phyloP scores from a whole-genome alignment of 1,284 basidiomycete genomes.

The Irpex sp. region DNA sequence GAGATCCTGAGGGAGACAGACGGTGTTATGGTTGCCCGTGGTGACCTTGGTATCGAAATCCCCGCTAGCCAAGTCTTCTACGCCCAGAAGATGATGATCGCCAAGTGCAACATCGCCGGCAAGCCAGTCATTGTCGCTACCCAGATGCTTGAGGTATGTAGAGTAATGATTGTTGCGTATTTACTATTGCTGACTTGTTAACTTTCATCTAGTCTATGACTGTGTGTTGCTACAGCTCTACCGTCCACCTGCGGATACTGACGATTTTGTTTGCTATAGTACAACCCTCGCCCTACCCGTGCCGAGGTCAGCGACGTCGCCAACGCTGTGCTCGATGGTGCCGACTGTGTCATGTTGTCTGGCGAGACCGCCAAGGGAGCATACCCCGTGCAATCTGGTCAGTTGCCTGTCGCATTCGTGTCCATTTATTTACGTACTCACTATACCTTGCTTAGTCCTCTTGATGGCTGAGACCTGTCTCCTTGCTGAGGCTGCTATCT shows the following conservation, averaged over 20 bases:
- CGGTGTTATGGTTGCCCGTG: conserved; percentile 98
- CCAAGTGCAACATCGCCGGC: conserved; percentile 94
- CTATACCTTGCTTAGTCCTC: conserved; percentile 53
- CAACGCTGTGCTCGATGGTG: conserved; percentile 95
- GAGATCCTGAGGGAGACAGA: conserved; percentile 92
- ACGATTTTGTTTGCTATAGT: conserved; percentile 41
- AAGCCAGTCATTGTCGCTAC: conserved; percentile 99
- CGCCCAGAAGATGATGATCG: conserved; percentile 99
- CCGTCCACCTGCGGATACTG: not conserved
- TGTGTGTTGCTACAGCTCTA: conserved; percentile 38
- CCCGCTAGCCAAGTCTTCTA: conserved; percentile 97
- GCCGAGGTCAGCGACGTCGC: conserved; percentile 97
- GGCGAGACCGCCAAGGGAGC: conserved; percentile 96
- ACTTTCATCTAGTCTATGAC: conserved; percentile 79
- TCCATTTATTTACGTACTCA: conserved; percentile 14
- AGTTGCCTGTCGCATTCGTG: conserved; percentile 23
- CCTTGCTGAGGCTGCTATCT: conserved; percentile 91
- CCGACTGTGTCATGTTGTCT: conserved; percentile 98
- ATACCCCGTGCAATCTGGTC: conserved; percentile 91
- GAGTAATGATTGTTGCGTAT: conserved; percentile 2
- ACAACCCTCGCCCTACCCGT: conserved; percentile 95
- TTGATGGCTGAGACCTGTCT: conserved; percentile 99
- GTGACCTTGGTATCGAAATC: conserved; percentile 97
- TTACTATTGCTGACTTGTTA: conserved; percentile 14
- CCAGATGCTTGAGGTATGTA: conserved; percentile 94